Conservation (phyloP, 768 basidiomycete genomes). For the Chalciporus sphaerocephalus region DNA sequence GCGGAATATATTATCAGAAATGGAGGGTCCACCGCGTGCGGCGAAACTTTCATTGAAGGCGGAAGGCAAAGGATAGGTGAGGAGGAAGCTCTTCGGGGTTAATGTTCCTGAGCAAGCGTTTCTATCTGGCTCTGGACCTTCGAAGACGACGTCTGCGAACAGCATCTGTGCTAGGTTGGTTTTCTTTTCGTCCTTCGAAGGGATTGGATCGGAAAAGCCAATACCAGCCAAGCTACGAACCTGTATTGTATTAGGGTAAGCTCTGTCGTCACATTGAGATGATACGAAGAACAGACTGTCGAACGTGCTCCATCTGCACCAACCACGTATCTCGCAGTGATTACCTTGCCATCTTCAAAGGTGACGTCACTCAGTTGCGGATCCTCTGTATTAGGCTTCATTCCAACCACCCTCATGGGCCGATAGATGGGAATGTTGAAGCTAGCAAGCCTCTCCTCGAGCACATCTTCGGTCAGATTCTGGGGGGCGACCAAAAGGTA, state of each 20-base stretch:
- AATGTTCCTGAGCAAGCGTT: constrained; percentile 17
- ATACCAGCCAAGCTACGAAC: constrained; percentile 41
- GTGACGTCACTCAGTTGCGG: constrained; percentile 34
- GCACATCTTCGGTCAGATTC: constrained; percentile 38
- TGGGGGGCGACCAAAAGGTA: constrained; percentile 43
- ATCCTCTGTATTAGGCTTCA: constrained; percentile 31
- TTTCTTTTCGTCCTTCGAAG: constrained; percentile 18
- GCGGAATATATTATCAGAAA: constrained; percentile 32
- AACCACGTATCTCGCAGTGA: constrained; percentile 44
- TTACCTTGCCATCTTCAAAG: constrained; percentile 44
- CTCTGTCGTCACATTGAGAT: background rate
- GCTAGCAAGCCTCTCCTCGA: constrained; percentile 33
- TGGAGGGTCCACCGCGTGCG: constrained; percentile 1
- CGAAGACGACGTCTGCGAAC: constrained; percentile 45
- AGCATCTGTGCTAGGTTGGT: constrained; percentile 38
- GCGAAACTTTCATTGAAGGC: constrained; percentile 21
- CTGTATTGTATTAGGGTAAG: constrained; percentile 24
- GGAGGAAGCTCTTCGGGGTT: constrained; percentile 31
- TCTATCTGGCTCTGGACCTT: constrained; percentile 1
- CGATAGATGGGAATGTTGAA: constrained; percentile 34
- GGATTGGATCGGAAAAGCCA: constrained; percentile 42
- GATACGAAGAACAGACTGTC: constrained; percentile 29
- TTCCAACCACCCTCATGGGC: constrained; percentile 38
- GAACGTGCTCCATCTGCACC: constrained; percentile 52
- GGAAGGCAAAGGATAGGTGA: constrained; percentile 36